Conservation (phyloP, 441 rosid genomes). For the Biscutella laevigata region DNA sequence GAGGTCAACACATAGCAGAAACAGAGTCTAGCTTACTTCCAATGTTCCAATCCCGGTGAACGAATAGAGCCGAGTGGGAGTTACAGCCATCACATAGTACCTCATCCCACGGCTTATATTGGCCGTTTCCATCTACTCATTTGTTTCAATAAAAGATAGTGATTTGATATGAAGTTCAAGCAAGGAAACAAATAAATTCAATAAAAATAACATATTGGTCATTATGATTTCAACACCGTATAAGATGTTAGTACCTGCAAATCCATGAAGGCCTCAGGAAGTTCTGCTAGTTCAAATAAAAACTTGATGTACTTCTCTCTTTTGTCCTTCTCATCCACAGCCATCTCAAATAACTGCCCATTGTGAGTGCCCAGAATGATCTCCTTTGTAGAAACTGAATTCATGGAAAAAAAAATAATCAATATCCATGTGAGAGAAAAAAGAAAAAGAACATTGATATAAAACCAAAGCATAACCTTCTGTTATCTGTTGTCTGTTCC, state of each 20-base stretch:
- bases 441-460: neutral
- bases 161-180: neutral
- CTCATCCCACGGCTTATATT: conserved; percentile 61
- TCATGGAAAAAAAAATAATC: conserved; percentile 8
- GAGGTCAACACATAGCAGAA: conserved; percentile 1
- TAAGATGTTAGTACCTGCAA: conserved; percentile 55
- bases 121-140: conserved; percentile 86
- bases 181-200: neutral
- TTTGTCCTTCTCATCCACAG: conserved; percentile 97
- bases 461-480: conserved; percentile 50
- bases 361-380: conserved; percentile 80
- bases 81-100: conserved; percentile 97
- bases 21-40: conserved; percentile 54
- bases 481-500: conserved; percentile 92
- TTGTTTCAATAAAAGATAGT: conserved; percentile 12
- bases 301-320: conserved; percentile 85
- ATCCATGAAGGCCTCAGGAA: conserved; percentile 91
- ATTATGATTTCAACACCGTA: neutral
- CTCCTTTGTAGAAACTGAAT: conserved; percentile 83
- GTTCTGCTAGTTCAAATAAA: conserved; percentile 72
- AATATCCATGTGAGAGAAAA: neutral
- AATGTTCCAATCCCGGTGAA: conserved; percentile 89
- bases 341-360: conserved; percentile 86
- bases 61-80: conserved; percentile 95
- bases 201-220: conserved; percentile 8